Evolutionary conservation across 2,329 filamentous ascomycete genomes (phyloP).

Genomic region (Fusarium foetens): DNA sequence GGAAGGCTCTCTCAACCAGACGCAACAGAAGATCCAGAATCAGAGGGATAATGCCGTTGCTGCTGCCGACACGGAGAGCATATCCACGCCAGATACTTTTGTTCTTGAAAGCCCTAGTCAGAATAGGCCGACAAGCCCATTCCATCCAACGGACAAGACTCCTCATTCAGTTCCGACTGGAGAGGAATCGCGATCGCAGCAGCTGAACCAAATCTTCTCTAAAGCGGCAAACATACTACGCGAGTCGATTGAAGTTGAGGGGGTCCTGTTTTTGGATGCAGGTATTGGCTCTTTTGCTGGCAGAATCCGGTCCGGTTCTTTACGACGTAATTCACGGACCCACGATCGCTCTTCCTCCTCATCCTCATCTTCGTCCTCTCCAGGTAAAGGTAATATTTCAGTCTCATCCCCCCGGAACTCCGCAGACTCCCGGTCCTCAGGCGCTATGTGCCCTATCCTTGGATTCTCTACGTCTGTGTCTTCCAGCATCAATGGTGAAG

Average conservation of each 20-base stretch:
- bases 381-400: neutral
- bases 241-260: constrained; percentile 55
- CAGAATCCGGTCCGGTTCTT: neutral
- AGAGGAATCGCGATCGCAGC: constrained; percentile 6
- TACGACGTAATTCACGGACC: neutral
- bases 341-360: constrained; percentile 9
- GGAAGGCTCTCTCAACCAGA: constrained; percentile 21
- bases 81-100: neutral
- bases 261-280: constrained; percentile 48
- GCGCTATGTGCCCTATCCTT: constrained; percentile 47
- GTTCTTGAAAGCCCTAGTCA: constrained; percentile 16
- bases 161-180: neutral
- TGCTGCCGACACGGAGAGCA: neutral
- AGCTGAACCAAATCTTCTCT: constrained; percentile 49
- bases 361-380: constrained; percentile 19
- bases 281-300: constrained; percentile 43
- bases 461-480: constrained; percentile 51
- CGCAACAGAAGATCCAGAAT: constrained; percentile 17
- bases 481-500: constrained; percentile 49
- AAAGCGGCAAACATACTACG: constrained; percentile 57
- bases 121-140: neutral
- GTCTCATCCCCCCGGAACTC: constrained; percentile 22
- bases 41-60: neutral
- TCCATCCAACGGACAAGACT: neutral
- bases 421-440: constrained; percentile 38